These are phyloP conservation scores for Saitozyma podzolica DNA, from an alignment of 768 basidiomycete genomes.

Conservation along the genomic window DNA sequence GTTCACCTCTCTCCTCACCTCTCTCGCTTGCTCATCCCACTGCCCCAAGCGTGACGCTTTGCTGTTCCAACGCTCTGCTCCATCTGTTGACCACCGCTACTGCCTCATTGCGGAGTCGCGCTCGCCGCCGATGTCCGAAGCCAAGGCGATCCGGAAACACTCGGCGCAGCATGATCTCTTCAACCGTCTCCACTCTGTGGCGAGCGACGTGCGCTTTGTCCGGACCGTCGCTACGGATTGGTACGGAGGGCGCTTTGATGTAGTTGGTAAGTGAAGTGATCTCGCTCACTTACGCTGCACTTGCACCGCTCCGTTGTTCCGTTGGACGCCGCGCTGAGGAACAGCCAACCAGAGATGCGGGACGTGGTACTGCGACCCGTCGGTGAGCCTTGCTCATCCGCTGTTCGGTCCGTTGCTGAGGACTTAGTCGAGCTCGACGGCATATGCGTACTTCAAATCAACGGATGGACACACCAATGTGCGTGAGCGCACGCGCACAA, in stretches of 20 bases:
- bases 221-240: constrained; percentile 58
- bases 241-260: constrained; percentile 37
- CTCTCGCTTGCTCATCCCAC: too few relatives aligned
- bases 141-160: constrained; percentile 36
- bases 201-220: constrained; percentile 74
- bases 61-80: too few relatives aligned
- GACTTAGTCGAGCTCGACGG: constrained; percentile 22
- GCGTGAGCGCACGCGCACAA: not conserved
- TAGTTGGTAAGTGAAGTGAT: constrained; percentile 56
- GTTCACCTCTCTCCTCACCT: too few relatives aligned
- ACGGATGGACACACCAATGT: constrained; percentile 76
- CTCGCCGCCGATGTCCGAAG: constrained; percentile 1
- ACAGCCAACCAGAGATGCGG: constrained; percentile 90
- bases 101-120: too few relatives aligned
- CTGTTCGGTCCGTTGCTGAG: not conserved
- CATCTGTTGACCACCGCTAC: too few relatives aligned
- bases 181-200: constrained; percentile 84
- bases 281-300: too few relatives aligned
- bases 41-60: too few relatives aligned
- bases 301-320: too few relatives aligned
- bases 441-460: constrained; percentile 80
- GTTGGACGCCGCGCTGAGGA: too few relatives aligned
- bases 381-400: constrained; percentile 45
- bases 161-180: constrained; percentile 63
- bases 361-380: constrained; percentile 84